Evolutionary conservation across 2,329 filamentous ascomycete species (phyloP).

Genomic region (Penicillium sp.): DNA sequence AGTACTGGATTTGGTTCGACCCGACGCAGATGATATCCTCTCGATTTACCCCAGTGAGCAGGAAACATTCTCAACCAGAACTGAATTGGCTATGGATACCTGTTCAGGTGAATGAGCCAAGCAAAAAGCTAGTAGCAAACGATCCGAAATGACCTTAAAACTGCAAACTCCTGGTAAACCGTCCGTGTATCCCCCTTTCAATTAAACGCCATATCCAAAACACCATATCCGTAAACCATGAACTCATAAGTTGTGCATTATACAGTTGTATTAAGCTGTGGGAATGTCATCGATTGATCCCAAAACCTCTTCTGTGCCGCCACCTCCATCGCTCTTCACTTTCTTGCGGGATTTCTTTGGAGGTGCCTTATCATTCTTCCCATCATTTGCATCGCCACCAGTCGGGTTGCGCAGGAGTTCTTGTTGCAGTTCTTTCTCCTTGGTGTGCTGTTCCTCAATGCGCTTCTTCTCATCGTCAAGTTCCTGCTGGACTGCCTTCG

Average conservation of each 20-base stretch:
- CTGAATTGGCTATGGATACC: neutral
- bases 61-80: neutral
- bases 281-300: conserved; percentile 42
- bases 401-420: conserved; percentile 46
- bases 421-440: conserved; percentile 48
- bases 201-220: conserved; percentile 1
- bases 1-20: conserved; percentile 52
- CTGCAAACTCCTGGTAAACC: neutral
- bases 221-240: conserved; percentile 5
- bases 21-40: conserved; percentile 35
- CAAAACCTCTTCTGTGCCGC: conserved; percentile 44
- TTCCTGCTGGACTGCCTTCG: conserved; percentile 41
- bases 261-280: neutral
- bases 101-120: neutral
- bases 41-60: too few species aligned
- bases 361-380: conserved; percentile 30
- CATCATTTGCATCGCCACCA: conserved; percentile 35
- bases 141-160: conserved; percentile 2
- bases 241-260: neutral
- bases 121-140: conserved; percentile 1
- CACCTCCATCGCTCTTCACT: conserved; percentile 30
- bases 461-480: conserved; percentile 48
- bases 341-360: conserved; percentile 37
- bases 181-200: conserved; percentile 7
- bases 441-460: conserved; percentile 50